Conservation (phyloP, 208 protist genomes). For the Wallacemonas sp. region DNA sequence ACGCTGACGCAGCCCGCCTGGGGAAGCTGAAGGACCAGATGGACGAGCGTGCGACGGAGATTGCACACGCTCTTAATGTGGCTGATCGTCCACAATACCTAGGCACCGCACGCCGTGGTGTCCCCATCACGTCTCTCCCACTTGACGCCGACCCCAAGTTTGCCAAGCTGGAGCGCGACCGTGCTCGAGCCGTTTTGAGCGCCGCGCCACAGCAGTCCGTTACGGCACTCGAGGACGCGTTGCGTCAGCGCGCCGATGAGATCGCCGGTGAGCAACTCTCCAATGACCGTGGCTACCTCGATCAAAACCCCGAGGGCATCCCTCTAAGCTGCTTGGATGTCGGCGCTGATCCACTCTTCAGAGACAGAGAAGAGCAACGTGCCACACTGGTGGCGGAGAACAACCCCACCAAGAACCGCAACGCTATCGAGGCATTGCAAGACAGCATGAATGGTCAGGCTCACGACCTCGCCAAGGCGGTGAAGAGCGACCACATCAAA, state of each 20-base stretch:
- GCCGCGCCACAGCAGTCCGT: slow-evolving; percentile 14
- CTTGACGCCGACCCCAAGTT: slow-evolving; percentile 63
- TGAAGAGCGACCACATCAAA: slow-evolving; percentile 33
- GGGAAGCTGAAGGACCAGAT: slow-evolving; percentile 29
- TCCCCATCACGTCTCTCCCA: slow-evolving; percentile 40
- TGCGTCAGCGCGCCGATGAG: slow-evolving; percentile 42
- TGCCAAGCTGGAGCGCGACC: slow-evolving; percentile 29
- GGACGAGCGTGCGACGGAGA: slow-evolving; percentile 36
- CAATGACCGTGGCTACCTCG: slow-evolving; percentile 42
- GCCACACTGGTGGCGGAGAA: slow-evolving; percentile 33
- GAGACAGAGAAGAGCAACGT: slow-evolving; percentile 37
- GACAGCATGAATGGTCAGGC: slow-evolving; percentile 54
- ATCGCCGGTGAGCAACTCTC: slow-evolving; percentile 31
- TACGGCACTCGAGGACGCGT: slow-evolving; percentile 33
- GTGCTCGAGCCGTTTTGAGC: slow-evolving; percentile 20
- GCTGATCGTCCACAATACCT: slow-evolving; percentile 44
- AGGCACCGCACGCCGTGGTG: slow-evolving; percentile 36
- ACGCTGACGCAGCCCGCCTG: slow-evolving; percentile 23
- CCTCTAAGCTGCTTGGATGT: slow-evolving; percentile 36
- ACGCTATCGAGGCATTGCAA: slow-evolving; percentile 37
- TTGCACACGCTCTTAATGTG: slow-evolving; percentile 50
- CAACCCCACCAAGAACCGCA: slow-evolving; percentile 22
- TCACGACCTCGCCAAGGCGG: slow-evolving; percentile 34
- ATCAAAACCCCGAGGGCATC: slow-evolving; percentile 45
- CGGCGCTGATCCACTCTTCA: slow-evolving; percentile 37